Conservation (phyloP, 345 rosid genomes). For the Populus alba region DNA sequence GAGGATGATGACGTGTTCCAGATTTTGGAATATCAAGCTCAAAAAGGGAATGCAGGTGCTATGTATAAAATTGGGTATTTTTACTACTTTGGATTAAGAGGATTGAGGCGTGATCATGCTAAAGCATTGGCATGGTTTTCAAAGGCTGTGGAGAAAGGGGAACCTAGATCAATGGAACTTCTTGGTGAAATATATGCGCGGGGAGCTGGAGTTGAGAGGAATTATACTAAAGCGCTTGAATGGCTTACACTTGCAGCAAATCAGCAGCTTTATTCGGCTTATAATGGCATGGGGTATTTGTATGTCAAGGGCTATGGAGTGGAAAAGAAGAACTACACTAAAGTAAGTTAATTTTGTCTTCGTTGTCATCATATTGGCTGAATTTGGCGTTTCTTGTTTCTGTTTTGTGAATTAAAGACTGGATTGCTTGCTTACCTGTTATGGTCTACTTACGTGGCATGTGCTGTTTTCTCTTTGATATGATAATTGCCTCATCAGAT, state of each 20-base stretch:
- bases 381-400: background rate
- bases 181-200: constrained; percentile 96
- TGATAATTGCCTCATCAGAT: background rate
- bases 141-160: constrained; percentile 88
- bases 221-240: constrained; percentile 86
- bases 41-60: constrained; percentile 83
- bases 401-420: background rate
- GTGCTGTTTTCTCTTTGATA: background rate
- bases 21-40: constrained; percentile 94
- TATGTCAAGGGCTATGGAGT: constrained; percentile 98
- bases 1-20: constrained; percentile 98
- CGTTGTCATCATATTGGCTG: background rate
- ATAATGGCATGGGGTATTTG: constrained; percentile 91
- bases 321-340: constrained; percentile 87
- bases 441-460: background rate
- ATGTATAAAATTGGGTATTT: constrained; percentile 90
- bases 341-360: constrained; percentile 42
- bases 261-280: constrained; percentile 80
- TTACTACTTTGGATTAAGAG: constrained; percentile 95
- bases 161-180: constrained; percentile 92
- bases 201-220: constrained; percentile 98
- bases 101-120: constrained; percentile 76
- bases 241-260: constrained; percentile 87
- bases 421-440: background rate
- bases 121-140: constrained; percentile 90